Conservation (phyloP, 2,329 filamentous ascomycete species). For the Aspergillus calidoustus region DNA sequence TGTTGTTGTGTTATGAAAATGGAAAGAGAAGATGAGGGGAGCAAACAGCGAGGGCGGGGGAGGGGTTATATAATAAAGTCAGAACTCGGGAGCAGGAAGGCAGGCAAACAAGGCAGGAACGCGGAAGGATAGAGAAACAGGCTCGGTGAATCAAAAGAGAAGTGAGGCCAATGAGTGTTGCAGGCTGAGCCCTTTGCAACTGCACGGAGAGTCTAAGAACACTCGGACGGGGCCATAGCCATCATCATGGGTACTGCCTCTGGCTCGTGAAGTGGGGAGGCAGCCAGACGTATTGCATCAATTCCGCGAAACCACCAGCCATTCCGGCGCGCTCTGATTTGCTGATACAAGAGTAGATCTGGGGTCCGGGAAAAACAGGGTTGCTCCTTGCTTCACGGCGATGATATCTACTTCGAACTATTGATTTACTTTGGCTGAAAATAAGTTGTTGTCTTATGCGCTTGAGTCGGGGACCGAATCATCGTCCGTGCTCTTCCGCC, state of each 20-base stretch:
- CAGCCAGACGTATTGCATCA: slow-evolving; percentile 5
- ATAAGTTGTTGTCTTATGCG: not conserved
- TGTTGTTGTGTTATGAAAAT: slow-evolving; percentile 8
- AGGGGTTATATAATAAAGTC: slow-evolving; percentile 13
- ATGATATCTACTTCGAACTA: not conserved
- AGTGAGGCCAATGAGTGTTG: slow-evolving; percentile 10
- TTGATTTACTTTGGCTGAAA: not conserved
- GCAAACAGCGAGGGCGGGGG: slow-evolving; percentile 5
- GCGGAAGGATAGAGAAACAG: slow-evolving; percentile 13
- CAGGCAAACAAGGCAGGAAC: slow-evolving; percentile 12
- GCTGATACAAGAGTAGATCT: slow-evolving; percentile 8
- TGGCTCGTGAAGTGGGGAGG: slow-evolving; percentile 7
- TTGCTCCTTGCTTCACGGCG: slow-evolving; percentile 6
- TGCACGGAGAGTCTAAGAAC: slow-evolving; percentile 9
- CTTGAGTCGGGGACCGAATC: not conserved
- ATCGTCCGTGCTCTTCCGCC: slow-evolving; percentile 1
- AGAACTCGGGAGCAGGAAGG: slow-evolving; percentile 4
- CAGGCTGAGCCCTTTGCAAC: not conserved
- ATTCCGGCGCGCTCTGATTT: slow-evolving; percentile 11
- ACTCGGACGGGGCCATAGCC: slow-evolving; percentile 7
- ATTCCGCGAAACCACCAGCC: slow-evolving; percentile 4
- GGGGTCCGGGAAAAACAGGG: slow-evolving; percentile 17
- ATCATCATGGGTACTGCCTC: not conserved
- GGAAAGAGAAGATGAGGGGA: not conserved
- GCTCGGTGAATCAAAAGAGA: slow-evolving; percentile 20